phyloP scores from a whole-genome alignment of 805 yeast species.

The Pichia nanzhaoensis region DNA sequence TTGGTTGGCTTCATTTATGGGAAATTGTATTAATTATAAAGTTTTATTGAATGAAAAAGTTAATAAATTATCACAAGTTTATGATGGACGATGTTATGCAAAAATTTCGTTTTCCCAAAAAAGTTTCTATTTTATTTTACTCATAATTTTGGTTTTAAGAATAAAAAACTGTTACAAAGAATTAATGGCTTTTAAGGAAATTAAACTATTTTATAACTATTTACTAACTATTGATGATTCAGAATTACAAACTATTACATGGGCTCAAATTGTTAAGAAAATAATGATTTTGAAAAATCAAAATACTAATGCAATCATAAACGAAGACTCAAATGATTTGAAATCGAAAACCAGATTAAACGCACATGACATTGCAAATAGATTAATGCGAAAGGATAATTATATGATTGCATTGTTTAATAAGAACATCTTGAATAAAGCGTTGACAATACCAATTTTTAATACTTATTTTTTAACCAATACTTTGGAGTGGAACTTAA shows the following conservation, averaged over 20 bases:
- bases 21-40: constrained; percentile 69
- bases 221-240: constrained; percentile 66
- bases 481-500: constrained; percentile 91
- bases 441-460: constrained; percentile 38
- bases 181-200: constrained; percentile 60
- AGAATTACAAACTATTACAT: constrained; percentile 87
- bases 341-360: constrained; percentile 70
- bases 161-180: constrained; percentile 52
- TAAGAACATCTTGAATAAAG: constrained; percentile 62
- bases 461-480: constrained; percentile 52
- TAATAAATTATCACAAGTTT: constrained; percentile 38
- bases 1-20: constrained; percentile 68
- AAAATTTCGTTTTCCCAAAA: constrained; percentile 44
- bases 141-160: constrained; percentile 45
- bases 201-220: constrained; percentile 68
- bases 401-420: constrained; percentile 87
- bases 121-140: constrained; percentile 56
- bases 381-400: constrained; percentile 93
- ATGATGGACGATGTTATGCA: constrained; percentile 41
- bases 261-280: constrained; percentile 80
- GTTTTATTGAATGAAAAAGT: constrained; percentile 23
- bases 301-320: constrained; percentile 71
- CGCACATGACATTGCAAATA: constrained; percentile 91
- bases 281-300: constrained; percentile 71
- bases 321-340: constrained; percentile 37